These are phyloP conservation scores for Trichoderma sp. DNA, from an alignment of 2,329 filamentous ascomycete species.

Conservation along the genomic window DNA sequence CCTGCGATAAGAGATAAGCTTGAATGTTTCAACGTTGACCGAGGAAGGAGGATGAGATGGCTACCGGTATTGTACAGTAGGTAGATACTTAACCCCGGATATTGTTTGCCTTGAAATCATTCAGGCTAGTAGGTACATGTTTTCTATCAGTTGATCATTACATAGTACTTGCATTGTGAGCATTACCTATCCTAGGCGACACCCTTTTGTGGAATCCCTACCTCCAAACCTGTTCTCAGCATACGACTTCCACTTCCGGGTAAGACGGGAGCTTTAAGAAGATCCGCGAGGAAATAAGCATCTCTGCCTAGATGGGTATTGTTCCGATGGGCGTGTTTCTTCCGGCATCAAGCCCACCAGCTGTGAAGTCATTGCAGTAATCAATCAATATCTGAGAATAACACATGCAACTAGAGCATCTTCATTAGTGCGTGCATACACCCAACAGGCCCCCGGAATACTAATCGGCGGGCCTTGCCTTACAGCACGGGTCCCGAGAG, in stretches of 20 bases:
- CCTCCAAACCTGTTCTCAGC: not conserved
- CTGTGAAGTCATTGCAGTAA: not conserved
- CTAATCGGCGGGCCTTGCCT: not conserved
- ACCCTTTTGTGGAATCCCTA: not conserved
- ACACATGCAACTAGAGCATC: not conserved
- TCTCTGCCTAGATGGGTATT: not conserved
- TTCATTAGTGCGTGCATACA: not conserved
- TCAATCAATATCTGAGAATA: too few relatives aligned
- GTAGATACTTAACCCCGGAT: too few relatives aligned
- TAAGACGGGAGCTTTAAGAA: not conserved
- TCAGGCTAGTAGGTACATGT: too few relatives aligned
- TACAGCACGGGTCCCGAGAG: not conserved
- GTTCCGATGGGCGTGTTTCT: not conserved
- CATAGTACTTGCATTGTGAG: not conserved
- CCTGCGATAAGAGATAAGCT: conserved; percentile 20
- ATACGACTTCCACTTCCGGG: not conserved
- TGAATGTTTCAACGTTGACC: too few relatives aligned
- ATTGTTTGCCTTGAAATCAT: too few relatives aligned
- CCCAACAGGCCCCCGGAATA: not conserved
- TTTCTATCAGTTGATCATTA: too few relatives aligned
- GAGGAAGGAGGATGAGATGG: too few relatives aligned
- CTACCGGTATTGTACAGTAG: too few relatives aligned
- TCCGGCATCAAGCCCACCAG: not conserved
- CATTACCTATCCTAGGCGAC: not conserved
- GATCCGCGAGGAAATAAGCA: not conserved